Conservation (phyloP, 164 flowering plant genomes). For the Tetracentron sinense region DNA sequence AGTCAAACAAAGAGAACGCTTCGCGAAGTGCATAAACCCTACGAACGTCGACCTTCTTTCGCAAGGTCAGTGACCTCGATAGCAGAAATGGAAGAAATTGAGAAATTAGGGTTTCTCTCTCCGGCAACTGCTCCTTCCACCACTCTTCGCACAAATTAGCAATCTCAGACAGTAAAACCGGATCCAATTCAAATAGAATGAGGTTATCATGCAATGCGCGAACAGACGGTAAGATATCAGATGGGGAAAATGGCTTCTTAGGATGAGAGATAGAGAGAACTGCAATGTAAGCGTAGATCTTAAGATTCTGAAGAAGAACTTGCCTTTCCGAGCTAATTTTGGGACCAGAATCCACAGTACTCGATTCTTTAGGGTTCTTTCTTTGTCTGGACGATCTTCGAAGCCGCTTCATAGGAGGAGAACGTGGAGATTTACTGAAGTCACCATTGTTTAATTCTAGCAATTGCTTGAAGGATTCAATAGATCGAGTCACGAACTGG, state of each 20-base stretch:
- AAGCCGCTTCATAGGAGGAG: slow-evolving; percentile 66
- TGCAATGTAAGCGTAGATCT: slow-evolving; percentile 38
- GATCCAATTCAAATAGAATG: slow-evolving; percentile 58
- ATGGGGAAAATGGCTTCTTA: slow-evolving; percentile 32
- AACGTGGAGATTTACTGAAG: slow-evolving; percentile 23
- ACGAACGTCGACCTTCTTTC: slow-evolving; percentile 74
- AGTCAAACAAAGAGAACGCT: slow-evolving; percentile 77
- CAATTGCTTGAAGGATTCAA: slow-evolving; percentile 36
- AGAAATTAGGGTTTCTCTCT: slow-evolving; percentile 67
- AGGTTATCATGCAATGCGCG: slow-evolving; percentile 65
- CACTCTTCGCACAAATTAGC: slow-evolving; percentile 74
- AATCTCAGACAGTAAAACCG: slow-evolving; percentile 46
- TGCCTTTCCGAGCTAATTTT: slow-evolving; percentile 1
- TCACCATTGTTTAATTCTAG: slow-evolving; percentile 7
- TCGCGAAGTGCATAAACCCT: slow-evolving; percentile 70
- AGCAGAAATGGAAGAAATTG: slow-evolving; percentile 73
- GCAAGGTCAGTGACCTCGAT: slow-evolving; percentile 58
- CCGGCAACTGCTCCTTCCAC: slow-evolving; percentile 75
- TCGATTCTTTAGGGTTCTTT: slow-evolving; percentile 14
- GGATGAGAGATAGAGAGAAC: slow-evolving; percentile 63
- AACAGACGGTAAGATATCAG: slow-evolving; percentile 48
- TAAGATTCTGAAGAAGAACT: slow-evolving; percentile 34
- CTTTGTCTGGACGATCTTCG: slow-evolving; percentile 47
- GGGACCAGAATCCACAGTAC: background rate
- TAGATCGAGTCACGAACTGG: slow-evolving; percentile 41